These are phyloP conservation scores for Gossypium davidsonii DNA, from an alignment of 441 rosid genomes.

Conservation along the genomic window DNA sequence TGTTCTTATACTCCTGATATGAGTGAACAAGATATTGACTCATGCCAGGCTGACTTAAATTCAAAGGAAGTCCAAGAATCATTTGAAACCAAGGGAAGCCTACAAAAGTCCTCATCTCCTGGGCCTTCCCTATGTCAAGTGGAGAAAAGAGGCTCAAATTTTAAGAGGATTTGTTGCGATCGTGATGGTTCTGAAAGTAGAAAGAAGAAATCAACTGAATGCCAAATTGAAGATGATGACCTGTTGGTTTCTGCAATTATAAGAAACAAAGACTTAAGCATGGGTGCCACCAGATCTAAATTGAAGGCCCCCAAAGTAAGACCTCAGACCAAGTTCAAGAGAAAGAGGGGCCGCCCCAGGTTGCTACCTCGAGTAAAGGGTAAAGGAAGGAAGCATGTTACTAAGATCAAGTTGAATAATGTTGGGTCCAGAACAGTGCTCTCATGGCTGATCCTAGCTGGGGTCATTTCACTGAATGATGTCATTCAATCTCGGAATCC, in stretches of 20 bases:
- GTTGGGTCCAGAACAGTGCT: conserved; percentile 65
- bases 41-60: conserved; percentile 24
- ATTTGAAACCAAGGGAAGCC: conserved; percentile 19
- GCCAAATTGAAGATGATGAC: conserved; percentile 61
- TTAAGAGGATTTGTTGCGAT: conserved; percentile 29
- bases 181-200: conserved; percentile 31
- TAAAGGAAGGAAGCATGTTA: conserved; percentile 37
- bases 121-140: conserved; percentile 22
- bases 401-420: conserved; percentile 39
- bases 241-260: conserved; percentile 53
- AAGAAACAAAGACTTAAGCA: conserved; percentile 44
- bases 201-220: conserved; percentile 37
- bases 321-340: conserved; percentile 42
- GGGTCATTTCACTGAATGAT: conserved; percentile 56
- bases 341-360: conserved; percentile 53
- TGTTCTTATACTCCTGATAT: conserved; percentile 16
- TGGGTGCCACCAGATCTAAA: conserved; percentile 32
- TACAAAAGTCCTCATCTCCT: conserved; percentile 19
- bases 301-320: conserved; percentile 40
- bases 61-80: conserved; percentile 28
- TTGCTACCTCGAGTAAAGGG: conserved; percentile 57
- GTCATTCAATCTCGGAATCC: conserved; percentile 68
- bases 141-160: conserved; percentile 30
- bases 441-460: conserved; percentile 67
- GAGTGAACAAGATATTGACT: conserved; percentile 25